A percentile compares a stretch with the other conserved stretches of the same genome.
phyloP scores from a whole-genome alignment of 441 rosid species.

The Adansonia rubrostipa region DNA sequence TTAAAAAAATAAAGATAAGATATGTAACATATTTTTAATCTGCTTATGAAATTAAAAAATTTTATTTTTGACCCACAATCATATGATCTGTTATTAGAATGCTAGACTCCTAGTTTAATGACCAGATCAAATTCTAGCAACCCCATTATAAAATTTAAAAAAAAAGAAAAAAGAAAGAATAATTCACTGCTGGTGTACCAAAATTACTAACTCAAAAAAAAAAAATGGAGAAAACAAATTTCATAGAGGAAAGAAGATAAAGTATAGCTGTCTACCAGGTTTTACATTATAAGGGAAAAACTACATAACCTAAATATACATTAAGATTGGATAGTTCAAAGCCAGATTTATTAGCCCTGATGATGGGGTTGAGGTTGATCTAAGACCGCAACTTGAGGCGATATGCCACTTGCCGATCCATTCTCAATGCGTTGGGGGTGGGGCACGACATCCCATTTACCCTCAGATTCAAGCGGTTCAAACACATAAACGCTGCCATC shows the following conservation, averaged over 20 bases:
- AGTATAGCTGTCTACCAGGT: not conserved
- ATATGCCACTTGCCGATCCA: conserved; percentile 42
- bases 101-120: no score
- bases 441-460: conserved; percentile 54
- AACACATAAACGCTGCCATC: conserved; percentile 63
- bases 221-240: not conserved
- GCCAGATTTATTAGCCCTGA: conserved; percentile 40
- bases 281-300: not conserved
- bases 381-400: conserved; percentile 36
- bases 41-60: no score
- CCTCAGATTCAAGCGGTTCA: conserved; percentile 66
- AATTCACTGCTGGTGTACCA: not conserved
- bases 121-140: no score
- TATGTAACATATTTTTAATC: no score
- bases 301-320: not conserved
- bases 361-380: conserved; percentile 42
- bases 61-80: no score
- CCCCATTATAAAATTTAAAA: no score
- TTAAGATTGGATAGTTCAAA: not conserved
- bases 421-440: conserved; percentile 57
- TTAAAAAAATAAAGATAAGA: no score
- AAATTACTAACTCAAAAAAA: not conserved
- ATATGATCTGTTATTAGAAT: no score
- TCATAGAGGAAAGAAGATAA: conserved; percentile 8
- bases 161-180: no score